Evolutionary conservation across 306 rosid species (phyloP).

Genomic region (Dalbergia oliveri): DNA sequence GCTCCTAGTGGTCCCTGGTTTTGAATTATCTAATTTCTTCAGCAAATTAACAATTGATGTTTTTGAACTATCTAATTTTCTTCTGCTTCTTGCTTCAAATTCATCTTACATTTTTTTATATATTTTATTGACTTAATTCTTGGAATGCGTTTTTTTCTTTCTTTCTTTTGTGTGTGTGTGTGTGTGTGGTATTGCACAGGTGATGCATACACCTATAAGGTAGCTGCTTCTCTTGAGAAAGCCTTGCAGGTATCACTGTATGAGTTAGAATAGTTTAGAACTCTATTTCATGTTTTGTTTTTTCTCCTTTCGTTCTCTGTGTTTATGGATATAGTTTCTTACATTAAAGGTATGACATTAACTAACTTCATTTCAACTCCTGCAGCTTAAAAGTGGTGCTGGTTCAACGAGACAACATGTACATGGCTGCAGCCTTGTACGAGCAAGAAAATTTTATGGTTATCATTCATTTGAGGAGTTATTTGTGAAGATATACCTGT

Average conservation of each 20-base stretch:
- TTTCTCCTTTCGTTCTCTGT: neutral
- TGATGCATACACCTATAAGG: conserved; percentile 62
- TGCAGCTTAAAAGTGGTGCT: conserved; percentile 76
- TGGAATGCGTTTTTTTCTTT: neutral
- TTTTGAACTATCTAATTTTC: conserved; percentile 28
- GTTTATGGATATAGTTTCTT: conserved; percentile 23
- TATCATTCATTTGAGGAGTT: conserved; percentile 87
- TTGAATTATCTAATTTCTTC: no score
- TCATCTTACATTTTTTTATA: conserved; percentile 5
- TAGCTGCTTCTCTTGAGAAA: conserved; percentile 80
- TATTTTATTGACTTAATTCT: neutral
- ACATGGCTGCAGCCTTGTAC: conserved; percentile 89
- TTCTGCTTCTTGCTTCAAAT: conserved; percentile 11
- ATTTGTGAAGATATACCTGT: conserved; percentile 91
- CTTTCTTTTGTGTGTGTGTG: neutral
- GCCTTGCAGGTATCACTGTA: conserved; percentile 79
- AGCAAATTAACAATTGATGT: neutral
- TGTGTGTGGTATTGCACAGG: conserved; percentile 53
- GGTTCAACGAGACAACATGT: conserved; percentile 78
- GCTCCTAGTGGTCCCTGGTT: neutral
- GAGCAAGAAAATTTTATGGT: conserved; percentile 86
- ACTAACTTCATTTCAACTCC: conserved; percentile 29
- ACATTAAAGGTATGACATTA: conserved; percentile 22
- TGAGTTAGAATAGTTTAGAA: conserved; percentile 31
- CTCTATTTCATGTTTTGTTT: conserved; percentile 26